Conservation (phyloP, 441 rosid species). For the Flueggea neowawraea region DNA sequence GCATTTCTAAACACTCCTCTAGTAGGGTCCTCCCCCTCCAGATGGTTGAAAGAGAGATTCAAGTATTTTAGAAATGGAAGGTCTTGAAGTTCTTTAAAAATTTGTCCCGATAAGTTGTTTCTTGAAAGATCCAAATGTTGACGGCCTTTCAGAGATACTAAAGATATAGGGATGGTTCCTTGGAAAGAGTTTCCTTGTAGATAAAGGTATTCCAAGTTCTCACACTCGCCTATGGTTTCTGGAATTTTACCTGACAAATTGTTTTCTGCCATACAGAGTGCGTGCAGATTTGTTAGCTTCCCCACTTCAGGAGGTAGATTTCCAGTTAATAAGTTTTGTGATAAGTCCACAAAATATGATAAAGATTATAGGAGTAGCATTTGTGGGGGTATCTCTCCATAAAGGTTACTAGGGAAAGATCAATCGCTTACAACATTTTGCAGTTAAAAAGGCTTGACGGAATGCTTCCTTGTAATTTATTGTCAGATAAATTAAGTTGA, state of each 20-base stretch:
- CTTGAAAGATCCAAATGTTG: constrained; percentile 18
- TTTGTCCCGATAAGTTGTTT: constrained; percentile 15
- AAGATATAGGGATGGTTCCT: constrained; percentile 22
- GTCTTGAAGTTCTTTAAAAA: constrained; percentile 9
- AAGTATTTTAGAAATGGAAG: background rate
- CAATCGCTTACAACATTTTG: no score
- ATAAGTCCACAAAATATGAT: background rate
- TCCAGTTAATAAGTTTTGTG: background rate
- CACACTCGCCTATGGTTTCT: constrained; percentile 14
- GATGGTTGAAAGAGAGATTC: constrained; percentile 18
- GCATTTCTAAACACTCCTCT: constrained; percentile 11
- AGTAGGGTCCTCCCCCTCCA: constrained; percentile 16
- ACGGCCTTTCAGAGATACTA: constrained; percentile 18
- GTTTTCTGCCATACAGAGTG: background rate
- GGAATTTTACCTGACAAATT: background rate
- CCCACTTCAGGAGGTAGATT: background rate
- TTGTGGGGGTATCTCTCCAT: background rate
- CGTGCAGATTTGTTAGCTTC: background rate
- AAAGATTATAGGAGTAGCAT: background rate
- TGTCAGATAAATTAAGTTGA: no score
- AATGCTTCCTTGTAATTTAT: no score
- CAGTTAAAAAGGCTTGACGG: no score
- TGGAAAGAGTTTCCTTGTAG: constrained; percentile 17
- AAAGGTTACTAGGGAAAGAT: no score
- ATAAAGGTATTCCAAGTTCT: constrained; percentile 4